Conservation (phyloP, 305 asterid species). For the Stenogyne calaminthoides region DNA sequence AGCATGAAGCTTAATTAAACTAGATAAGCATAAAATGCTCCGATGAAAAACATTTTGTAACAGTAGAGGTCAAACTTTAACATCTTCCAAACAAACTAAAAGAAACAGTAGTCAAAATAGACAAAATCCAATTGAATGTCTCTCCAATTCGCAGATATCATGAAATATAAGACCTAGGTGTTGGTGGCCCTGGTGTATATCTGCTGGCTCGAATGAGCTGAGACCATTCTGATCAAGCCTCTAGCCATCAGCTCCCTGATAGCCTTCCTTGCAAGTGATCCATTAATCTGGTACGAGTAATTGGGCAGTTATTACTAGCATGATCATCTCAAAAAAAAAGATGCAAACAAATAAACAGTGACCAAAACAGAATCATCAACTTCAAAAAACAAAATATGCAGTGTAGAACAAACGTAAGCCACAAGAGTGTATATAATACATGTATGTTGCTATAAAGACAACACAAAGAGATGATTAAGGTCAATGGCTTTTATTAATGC, state of each 20-base stretch:
- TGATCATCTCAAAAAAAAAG: not conserved
- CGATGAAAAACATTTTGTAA: not conserved
- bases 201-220: conserved; percentile 60
- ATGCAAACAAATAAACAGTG: not conserved
- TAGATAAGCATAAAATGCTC: not conserved
- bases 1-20: not conserved
- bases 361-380: not conserved
- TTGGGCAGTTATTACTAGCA: no score
- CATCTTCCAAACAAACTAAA: not conserved
- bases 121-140: conserved; percentile 17
- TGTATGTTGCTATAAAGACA: not conserved
- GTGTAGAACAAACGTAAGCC: not conserved
- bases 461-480: not conserved
- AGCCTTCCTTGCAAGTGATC: conserved; percentile 58
- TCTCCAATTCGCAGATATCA: not conserved
- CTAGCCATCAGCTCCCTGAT: conserved; percentile 57
- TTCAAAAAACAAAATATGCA: not conserved
- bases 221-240: conserved; percentile 58
- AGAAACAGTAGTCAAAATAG: conserved; percentile 5
- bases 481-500: no score
- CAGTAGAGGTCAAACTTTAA: conserved; percentile 3
- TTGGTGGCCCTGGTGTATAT: conserved; percentile 64
- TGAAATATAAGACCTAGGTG: conserved; percentile 33
- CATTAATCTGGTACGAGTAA: conserved; percentile 37
- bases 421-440: not conserved